Percentiles rank a stretch among this genome's conserved stretches.
Evolutionary conservation across 805 yeast genomes (phyloP).

Genomic region (Teunomyces gatunensis): DNA sequence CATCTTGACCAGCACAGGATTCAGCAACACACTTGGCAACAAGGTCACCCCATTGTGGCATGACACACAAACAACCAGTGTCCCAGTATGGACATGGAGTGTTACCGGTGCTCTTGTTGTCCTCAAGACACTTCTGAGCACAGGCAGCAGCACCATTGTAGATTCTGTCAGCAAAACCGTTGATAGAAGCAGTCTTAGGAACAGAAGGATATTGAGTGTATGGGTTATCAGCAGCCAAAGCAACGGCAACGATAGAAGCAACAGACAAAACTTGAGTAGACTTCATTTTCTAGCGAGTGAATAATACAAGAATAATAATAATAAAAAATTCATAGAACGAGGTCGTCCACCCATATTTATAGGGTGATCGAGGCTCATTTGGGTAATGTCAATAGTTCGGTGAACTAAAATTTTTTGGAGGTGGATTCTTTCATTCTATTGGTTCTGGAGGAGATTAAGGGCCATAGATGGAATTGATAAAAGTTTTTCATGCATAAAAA

Average conservation of each 20-base stretch:
- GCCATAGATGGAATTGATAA: neutral
- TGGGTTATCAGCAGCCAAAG: constrained; percentile 21
- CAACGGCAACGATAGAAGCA: constrained; percentile 9
- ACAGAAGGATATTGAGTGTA: constrained; percentile 47
- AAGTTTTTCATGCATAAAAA: neutral
- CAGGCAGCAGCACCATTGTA: constrained; percentile 37
- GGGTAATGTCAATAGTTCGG: neutral
- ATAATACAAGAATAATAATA: neutral
- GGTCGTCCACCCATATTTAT: neutral
- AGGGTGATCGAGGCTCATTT: neutral
- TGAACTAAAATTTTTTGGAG: neutral
- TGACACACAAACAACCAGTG: constrained; percentile 45
- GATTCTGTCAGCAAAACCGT: constrained; percentile 49
- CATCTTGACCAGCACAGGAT: constrained; percentile 28
- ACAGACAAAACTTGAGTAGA: constrained; percentile 3
- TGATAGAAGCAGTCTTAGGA: constrained; percentile 44
- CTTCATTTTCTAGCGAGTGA: neutral
- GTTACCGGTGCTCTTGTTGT: constrained; percentile 26
- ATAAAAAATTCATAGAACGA: neutral
- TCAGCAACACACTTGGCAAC: constrained; percentile 34
- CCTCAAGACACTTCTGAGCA: constrained; percentile 35
- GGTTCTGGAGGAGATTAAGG: neutral
- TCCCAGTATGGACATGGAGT: constrained; percentile 49
- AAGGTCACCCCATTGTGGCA: constrained; percentile 30
- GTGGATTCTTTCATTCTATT: neutral